A percentile compares a stretch with the other conserved stretches of the same genome.
phyloP scores from a whole-genome alignment of 352 stramenopile genomes.

The Globisporangium irregulare region DNA sequence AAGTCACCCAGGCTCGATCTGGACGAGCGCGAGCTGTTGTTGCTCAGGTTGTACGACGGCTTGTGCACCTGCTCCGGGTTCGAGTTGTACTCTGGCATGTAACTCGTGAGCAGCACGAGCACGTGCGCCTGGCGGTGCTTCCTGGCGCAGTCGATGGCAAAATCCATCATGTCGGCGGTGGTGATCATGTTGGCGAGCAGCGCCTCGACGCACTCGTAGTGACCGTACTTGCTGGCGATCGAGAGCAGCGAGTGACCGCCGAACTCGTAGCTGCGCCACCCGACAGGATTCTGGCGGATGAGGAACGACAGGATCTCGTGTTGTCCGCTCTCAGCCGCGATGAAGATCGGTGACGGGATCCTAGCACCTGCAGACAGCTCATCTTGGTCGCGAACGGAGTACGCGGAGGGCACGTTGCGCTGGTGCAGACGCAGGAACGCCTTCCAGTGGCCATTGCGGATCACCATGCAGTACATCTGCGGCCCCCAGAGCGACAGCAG shows the following conservation, averaged over 20 bases:
- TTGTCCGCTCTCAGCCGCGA: slow-evolving; percentile 54
- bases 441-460: slow-evolving; percentile 56
- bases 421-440: slow-evolving; percentile 56
- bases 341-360: slow-evolving; percentile 52
- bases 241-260: slow-evolving; percentile 61
- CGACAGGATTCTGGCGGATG: slow-evolving; percentile 25
- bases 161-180: slow-evolving; percentile 32
- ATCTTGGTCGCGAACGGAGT: slow-evolving; percentile 17
- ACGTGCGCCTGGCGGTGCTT: slow-evolving; percentile 60
- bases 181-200: slow-evolving; percentile 37
- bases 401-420: slow-evolving; percentile 24
- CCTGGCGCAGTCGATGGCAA: slow-evolving; percentile 48
- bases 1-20: background rate
- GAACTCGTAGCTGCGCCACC: slow-evolving; percentile 50
- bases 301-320: slow-evolving; percentile 52
- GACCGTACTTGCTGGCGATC: slow-evolving; percentile 55
- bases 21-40: slow-evolving; percentile 1
- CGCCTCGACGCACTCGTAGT: slow-evolving; percentile 68
- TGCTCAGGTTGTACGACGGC: slow-evolving; percentile 6
- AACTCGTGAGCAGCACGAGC: slow-evolving; percentile 68
- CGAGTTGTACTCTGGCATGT: slow-evolving; percentile 44
- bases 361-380: slow-evolving; percentile 19
- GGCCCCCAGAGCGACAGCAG: slow-evolving; percentile 45
- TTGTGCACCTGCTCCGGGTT: slow-evolving; percentile 25
- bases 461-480: slow-evolving; percentile 69